Base-by-base conservation (phyloP, 2,329 filamentous ascomycete genomes). In the Beauveria scarabaeidicola region DNA sequence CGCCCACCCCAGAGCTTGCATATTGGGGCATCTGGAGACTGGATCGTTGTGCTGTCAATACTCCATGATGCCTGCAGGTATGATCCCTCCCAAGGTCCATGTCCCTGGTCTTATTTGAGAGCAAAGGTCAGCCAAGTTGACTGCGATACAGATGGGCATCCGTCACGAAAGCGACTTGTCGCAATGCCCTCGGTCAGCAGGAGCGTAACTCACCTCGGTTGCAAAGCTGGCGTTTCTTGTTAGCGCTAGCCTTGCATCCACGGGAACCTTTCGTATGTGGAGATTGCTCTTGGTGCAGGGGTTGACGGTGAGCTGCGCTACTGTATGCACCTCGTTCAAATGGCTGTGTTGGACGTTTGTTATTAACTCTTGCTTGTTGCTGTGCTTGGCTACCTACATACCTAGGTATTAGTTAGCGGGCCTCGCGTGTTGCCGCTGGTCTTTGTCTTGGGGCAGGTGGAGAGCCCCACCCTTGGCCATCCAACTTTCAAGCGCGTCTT, bases 251-350 rank as follows among this genome's bases (percentile, higher is more conserved):
- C 55, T 51, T 51, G 44, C 36, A 50, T 40, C 40, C 23, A 21
- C 43, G 40, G 38, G 21, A 27, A 46, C 7, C 56, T 27, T 48
- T 50, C 27, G 19, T 19, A 43, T 19, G 56, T 52, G 56, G 55
- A 36, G 44, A 32, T 50, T 41, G 23, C 27, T 52, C 38, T 19
- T 19, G 27, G 11, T 44, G 11, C 56, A 52, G 48, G 47, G 56
- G 48, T 32, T 43, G 17, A 58, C 46, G 36, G 55, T 43, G 55
- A 43, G 38, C 56, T 58, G 56, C 47, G 40, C 56, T 58, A 58
- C 38, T 44, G 13, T 40, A 51, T 58, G 56, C 56, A 58, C 44
- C 56, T 58, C 25, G 56, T 52, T 58, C 47, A 58, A 36, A 46
- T 32, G 25, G 17, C 15, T 13, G 56, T 25, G 52, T 27, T 5